Conservation (phyloP, 768 basidiomycete genomes). For the Serendipita sp. region DNA sequence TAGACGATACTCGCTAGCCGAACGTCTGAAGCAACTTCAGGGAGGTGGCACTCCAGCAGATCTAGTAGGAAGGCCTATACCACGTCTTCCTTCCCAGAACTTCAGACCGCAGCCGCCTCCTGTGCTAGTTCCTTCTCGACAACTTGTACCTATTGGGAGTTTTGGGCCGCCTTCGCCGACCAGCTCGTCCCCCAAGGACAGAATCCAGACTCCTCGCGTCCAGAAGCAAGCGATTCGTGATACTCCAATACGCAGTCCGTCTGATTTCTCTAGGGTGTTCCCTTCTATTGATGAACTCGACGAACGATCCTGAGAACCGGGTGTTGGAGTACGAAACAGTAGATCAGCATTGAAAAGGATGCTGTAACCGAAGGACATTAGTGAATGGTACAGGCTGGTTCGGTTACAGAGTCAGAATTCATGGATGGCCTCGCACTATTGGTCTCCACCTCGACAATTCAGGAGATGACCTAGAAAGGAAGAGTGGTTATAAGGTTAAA, state of each 20-base stretch:
- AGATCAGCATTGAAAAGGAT: no score
- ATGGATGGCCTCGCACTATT: background rate
- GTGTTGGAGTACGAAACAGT: no score
- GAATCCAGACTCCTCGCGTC: conserved; percentile 6
- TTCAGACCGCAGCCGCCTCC: background rate
- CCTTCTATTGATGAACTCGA: conserved; percentile 35
- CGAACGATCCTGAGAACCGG: conserved; percentile 2
- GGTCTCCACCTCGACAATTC: no score
- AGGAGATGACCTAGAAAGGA: no score
- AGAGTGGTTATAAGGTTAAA: no score
- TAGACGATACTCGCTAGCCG: background rate
- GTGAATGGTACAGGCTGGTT: no score
- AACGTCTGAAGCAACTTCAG: conserved; percentile 1
- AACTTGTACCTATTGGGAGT: conserved; percentile 50
- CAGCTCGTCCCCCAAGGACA: conserved; percentile 36
- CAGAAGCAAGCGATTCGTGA: background rate
- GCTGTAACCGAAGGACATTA: no score
- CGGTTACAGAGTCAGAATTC: no score
- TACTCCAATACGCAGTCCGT: conserved; percentile 11
- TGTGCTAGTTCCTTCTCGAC: conserved; percentile 23
- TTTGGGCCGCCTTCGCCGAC: conserved; percentile 64
- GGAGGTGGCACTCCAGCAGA: background rate
- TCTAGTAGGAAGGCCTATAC: background rate
- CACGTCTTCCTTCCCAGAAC: conserved; percentile 3
- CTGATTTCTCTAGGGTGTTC: conserved; percentile 49